These are phyloP conservation scores for Shiraia sp. DNA, from an alignment of 2,329 filamentous ascomycete genomes.

Conservation along the genomic window DNA sequence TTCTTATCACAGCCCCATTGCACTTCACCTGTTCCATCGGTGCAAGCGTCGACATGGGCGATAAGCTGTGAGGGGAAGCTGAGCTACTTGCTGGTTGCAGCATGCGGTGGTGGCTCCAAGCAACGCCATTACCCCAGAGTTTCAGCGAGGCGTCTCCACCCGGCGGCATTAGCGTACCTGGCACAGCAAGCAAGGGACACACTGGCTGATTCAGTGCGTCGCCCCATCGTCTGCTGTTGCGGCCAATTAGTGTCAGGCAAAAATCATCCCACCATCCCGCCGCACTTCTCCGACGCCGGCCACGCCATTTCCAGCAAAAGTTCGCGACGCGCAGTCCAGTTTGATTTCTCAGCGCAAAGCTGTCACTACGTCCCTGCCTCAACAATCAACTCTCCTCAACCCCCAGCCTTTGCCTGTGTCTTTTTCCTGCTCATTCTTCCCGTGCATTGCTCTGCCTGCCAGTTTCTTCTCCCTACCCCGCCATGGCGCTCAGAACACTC, in stretches of 20 bases:
- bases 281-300: constrained; percentile 35
- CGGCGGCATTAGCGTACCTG: too few species aligned
- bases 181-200: too few species aligned
- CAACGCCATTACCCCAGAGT: not conserved
- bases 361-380: not conserved
- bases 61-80: too few species aligned
- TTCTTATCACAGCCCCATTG: too few species aligned
- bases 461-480: constrained; percentile 15
- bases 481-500: constrained; percentile 60
- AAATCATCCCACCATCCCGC: constrained; percentile 18
- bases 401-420: not conserved
- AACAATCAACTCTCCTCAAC: not conserved
- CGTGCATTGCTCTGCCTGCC: not conserved
- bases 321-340: constrained; percentile 14
- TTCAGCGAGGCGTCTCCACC: too few species aligned
- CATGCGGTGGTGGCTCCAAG: too few species aligned
- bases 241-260: not conserved
- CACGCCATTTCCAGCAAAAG: constrained; percentile 26
- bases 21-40: too few species aligned
- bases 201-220: too few species aligned
- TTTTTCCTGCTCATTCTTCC: not conserved
- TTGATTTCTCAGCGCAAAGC: constrained; percentile 7
- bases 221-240: too few species aligned
- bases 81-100: too few species aligned
- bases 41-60: too few species aligned